Evolutionary conservation across 768 basidiomycete genomes (phyloP), one percentile per base, ranked within the genome.

Genomic region (Hydnum rufescens): DNA sequence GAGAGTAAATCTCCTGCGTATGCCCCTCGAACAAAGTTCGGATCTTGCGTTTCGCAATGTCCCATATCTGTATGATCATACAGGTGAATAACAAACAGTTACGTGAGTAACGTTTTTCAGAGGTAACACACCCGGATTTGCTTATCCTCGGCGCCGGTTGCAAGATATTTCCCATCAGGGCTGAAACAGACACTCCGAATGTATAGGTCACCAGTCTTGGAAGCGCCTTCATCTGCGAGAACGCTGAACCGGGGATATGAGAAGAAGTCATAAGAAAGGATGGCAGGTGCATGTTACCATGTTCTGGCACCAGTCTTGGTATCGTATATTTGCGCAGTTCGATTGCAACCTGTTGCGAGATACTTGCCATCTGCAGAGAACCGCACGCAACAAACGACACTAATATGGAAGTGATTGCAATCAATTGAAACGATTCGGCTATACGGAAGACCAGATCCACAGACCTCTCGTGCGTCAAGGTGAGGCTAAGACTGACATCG

Each of bases 331-430:
- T 95, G 90, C 19, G 90, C 88, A 0, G 88, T 87, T 39, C 87
- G 74, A 67, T 97, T 97, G 67, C 92, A 97, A 8, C 93, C 93
- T 3, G 93, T 96, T 29, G 93, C 93, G 30, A 96, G 75, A 55
- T 72, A 79, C 64, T 85, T 88, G 26, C 92, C 88, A 64, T 97
- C 90, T 13, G 87, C 84, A 50, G 88, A 93, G 67, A 95, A 93
- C 54, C 83, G 75, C 26, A 95, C 89, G 61, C 90, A 95, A 60
- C 92, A 86, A 5, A 83, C 81, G 23, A 83, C 82, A 54, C 81
- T 82, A 55, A 19, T 23, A 25, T 16, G 44, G 26, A 47, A 13
- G 25, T 13, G 36, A 47, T 8, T 8, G 13, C 8, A 47, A 28
- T 47, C 44, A 47, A 13, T 49, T 5, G 19, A 6, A 8, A 42